phyloP scores from a whole-genome alignment of 768 basidiomycete genomes.

The Paxillus ammoniavirescens region DNA sequence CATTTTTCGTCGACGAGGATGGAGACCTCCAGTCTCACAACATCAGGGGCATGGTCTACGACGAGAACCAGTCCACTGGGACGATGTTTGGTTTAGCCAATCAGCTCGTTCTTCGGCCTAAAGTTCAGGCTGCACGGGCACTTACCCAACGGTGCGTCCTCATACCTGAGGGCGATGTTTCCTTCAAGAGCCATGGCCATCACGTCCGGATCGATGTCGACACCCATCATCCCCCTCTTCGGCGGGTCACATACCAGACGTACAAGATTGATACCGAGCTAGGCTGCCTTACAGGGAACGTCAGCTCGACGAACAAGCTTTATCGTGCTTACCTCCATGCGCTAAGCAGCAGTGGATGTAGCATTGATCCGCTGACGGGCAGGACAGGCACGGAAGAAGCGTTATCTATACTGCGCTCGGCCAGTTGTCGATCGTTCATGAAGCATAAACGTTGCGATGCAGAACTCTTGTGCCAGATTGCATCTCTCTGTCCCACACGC shows the following conservation, averaged over 20 bases:
- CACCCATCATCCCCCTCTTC: not conserved
- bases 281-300: slow-evolving; percentile 27
- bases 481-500: slow-evolving; percentile 33
- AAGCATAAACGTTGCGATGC: slow-evolving; percentile 28
- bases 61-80: slow-evolving; percentile 39
- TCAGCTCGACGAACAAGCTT: slow-evolving; percentile 28
- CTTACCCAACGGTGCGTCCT: slow-evolving; percentile 29
- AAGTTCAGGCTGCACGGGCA: slow-evolving; percentile 1
- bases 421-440: slow-evolving; percentile 40
- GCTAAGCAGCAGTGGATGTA: slow-evolving; percentile 37
- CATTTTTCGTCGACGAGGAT: slow-evolving; percentile 36
- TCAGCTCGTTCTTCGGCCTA: slow-evolving; percentile 39
- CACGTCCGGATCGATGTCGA: slow-evolving; percentile 19
- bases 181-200: slow-evolving; percentile 6
- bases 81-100: slow-evolving; percentile 44
- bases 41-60: slow-evolving; percentile 42
- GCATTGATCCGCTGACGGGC: slow-evolving; percentile 42
- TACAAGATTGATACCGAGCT: slow-evolving; percentile 32
- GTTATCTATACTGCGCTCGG: slow-evolving; percentile 36
- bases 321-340: slow-evolving; percentile 46
- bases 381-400: slow-evolving; percentile 47
- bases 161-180: slow-evolving; percentile 37
- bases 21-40: slow-evolving; percentile 39
- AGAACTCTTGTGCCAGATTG: slow-evolving; percentile 33
- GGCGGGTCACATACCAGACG: slow-evolving; percentile 20